Conservation (phyloP, 2,329 filamentous ascomycete genomes). For the Alternaria atra region DNA sequence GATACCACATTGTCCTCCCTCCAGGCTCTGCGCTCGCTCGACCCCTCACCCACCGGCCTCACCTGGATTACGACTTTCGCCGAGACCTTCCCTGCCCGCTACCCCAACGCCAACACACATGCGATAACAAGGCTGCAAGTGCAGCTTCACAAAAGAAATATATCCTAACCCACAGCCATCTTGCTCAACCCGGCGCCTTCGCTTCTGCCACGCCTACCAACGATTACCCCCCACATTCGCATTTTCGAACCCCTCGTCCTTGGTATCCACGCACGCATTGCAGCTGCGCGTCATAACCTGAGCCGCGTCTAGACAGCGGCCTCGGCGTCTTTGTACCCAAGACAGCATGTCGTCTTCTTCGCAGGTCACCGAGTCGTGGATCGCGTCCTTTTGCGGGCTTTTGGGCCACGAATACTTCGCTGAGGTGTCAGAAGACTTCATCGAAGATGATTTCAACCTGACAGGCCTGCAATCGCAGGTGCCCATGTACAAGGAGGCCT, state of each 20-base stretch:
- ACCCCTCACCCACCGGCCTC: conserved; percentile 25
- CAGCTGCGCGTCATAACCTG: conserved; percentile 31
- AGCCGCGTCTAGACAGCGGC: conserved; percentile 27
- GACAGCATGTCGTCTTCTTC: conserved; percentile 64
- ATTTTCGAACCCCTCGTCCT: conserved; percentile 41
- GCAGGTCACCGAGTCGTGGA: conserved; percentile 86
- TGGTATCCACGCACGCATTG: conserved; percentile 26
- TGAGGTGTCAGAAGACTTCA: conserved; percentile 98
- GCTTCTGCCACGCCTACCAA: conserved; percentile 9
- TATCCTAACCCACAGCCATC: background rate
- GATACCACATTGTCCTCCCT: background rate
- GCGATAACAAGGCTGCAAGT: conserved; percentile 30
- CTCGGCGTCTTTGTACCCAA: conserved; percentile 6
- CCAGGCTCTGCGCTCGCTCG: conserved; percentile 21
- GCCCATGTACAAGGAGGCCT: conserved; percentile 97
- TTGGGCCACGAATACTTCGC: conserved; percentile 99
- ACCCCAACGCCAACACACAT: conserved; percentile 20
- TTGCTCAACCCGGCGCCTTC: background rate
- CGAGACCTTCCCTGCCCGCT: conserved; percentile 14
- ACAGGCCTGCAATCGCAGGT: conserved; percentile 95
- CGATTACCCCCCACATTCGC: conserved; percentile 37
- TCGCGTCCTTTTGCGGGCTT: conserved; percentile 93
- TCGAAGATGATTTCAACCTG: conserved; percentile 99
- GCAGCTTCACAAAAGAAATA: conserved; percentile 20
- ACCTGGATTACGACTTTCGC: conserved; percentile 20